Evolutionary conservation across 2,329 filamentous ascomycete species (phyloP), one percentile per base, ranked within the genome.

Genomic region (Neurospora crassa): DNA sequence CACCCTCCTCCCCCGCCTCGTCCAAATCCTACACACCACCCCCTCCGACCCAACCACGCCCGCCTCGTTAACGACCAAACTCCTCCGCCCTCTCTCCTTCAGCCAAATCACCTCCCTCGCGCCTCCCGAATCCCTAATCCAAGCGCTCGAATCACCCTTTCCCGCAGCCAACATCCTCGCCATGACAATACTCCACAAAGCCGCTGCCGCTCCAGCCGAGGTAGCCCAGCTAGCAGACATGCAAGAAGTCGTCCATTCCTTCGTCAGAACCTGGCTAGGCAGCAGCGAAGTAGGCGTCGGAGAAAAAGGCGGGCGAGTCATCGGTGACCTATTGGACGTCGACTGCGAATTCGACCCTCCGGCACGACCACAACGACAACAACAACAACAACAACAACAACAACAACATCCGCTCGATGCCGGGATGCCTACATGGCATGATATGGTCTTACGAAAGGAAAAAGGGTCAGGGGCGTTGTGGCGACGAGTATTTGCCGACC

Each of bases 121-220:
- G 12, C 83, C 86, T 34, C 82, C 85, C 63, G 81, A 84, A 6
- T 81, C 84, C 16, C 78, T 90, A 3, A 79, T 88, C 68, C 81
- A 82, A 45, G 87, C 87, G 34, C 81, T 90, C 18, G 78, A 79
- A 67, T 88, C 87, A 1, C 83, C 86, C 1, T 81, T 86, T 0
- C 83, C 87, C 0, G 85, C 86, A 2, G 86, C 86, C 40, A 88
- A 88, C 76, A 80, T 89, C 18, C 84, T 90, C 34, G 88, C 84
- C 75, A 82, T 90, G 74, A 79, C 83, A 70, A 82, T 90, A 70
- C 76, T 90, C 40, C 81, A 85, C 72, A 90, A 90, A 75, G 88
- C 87, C 4, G 80, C 85, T 29, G 77, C 78, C 18, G 80, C 80
- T 24, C 3, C 83, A 86, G 14, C 78, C 81, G 85, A 88, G 68